Percentiles rank a stretch among this genome's conserved stretches.
Evolutionary conservation across 176 grass and related monocot species (phyloP).

Genomic region (Thinopyrum elongatum): DNA sequence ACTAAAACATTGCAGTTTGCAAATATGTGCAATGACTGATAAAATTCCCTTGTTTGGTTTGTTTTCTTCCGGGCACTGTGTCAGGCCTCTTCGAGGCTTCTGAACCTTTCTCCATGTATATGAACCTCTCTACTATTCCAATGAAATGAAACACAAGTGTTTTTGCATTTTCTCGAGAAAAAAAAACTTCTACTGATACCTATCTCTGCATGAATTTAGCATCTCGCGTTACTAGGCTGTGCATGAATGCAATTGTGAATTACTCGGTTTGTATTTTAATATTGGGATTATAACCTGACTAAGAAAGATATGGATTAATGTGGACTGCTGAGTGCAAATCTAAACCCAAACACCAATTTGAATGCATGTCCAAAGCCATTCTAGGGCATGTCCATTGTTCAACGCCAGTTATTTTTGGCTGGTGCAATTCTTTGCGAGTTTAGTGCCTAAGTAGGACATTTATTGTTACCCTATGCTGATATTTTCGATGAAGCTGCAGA

Average conservation of each 20-base stretch:
- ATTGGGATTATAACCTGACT: slow-evolving; percentile 12
- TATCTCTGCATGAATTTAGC: background rate
- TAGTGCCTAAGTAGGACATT: background rate
- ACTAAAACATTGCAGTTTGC: background rate
- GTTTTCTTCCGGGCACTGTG: too few species aligned
- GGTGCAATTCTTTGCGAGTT: slow-evolving; percentile 18
- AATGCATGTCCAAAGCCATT: background rate
- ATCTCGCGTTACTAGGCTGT: background rate
- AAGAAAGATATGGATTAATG: background rate
- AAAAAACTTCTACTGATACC: too few species aligned
- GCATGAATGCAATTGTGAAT: background rate
- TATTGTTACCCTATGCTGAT: background rate
- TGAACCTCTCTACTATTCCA: too few species aligned
- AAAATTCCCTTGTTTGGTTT: too few species aligned
- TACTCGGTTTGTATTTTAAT: background rate
- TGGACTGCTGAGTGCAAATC: background rate
- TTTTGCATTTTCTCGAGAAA: too few species aligned
- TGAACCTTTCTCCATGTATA: too few species aligned
- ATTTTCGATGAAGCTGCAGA: background rate
- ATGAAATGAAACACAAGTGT: too few species aligned
- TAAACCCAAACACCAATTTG: slow-evolving; percentile 9
- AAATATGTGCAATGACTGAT: background rate
- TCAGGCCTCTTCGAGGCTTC: too few species aligned
- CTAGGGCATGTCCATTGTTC: background rate
- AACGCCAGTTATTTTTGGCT: background rate